Conservation (phyloP, 257 asterid species). For the Penstemon eatonii region DNA sequence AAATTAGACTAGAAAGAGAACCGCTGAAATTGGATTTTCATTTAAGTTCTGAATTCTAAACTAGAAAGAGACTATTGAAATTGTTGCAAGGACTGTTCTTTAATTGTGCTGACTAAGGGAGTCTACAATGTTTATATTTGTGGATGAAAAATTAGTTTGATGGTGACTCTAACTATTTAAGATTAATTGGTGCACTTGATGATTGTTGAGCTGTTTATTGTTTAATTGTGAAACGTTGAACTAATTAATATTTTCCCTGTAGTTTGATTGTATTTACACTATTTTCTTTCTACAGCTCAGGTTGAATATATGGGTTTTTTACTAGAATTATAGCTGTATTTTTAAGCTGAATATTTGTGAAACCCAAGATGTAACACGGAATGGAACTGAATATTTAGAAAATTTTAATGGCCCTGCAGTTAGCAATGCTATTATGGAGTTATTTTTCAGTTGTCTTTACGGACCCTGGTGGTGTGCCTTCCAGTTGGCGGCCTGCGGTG, state of each 20-base stretch:
- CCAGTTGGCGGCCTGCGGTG: conserved; percentile 78
- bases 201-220: neutral
- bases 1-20: neutral
- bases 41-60: neutral
- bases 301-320: neutral
- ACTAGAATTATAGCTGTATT: neutral
- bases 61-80: neutral
- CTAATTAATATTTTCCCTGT: too few species aligned
- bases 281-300: too few species aligned
- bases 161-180: too few species aligned
- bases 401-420: conserved; percentile 45
- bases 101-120: neutral
- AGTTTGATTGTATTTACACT: too few species aligned
- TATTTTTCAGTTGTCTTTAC: conserved; percentile 95
- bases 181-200: neutral
- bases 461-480: conserved; percentile 92
- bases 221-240: neutral
- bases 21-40: neutral
- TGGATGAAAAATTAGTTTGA: too few species aligned
- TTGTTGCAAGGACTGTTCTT: neutral
- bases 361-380: neutral
- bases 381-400: neutral
- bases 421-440: conserved; percentile 95
- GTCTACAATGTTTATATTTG: too few species aligned
- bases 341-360: neutral